Conservation (phyloP, 179 eudicot genomes). For the Silene coronaria region DNA sequence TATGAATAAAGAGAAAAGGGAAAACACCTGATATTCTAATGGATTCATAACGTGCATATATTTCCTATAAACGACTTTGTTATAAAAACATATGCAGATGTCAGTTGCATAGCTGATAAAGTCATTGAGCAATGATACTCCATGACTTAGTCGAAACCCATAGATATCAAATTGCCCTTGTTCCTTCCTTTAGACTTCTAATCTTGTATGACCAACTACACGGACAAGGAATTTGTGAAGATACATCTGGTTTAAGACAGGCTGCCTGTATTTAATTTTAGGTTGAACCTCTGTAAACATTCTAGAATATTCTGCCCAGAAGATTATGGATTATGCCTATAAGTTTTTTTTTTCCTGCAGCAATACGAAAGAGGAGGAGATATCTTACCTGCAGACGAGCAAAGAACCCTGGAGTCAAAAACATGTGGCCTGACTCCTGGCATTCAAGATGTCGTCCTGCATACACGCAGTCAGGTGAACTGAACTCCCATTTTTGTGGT, state of each 20-base stretch:
- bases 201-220: neutral
- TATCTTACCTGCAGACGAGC: conserved; percentile 76
- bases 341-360: neutral
- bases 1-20: neutral
- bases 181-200: too few relatives aligned
- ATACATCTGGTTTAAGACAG: too few relatives aligned
- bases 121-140: too few relatives aligned
- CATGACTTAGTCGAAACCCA: too few relatives aligned
- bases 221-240: neutral
- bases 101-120: too few relatives aligned
- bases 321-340: neutral
- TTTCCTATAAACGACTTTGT: neutral
- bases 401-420: conserved; percentile 76
- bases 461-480: conserved; percentile 49
- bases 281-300: too few relatives aligned
- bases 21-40: neutral
- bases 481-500: conserved; percentile 69
- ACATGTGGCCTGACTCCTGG: conserved; percentile 79
- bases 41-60: neutral
- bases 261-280: too few relatives aligned
- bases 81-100: too few relatives aligned
- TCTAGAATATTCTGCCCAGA: neutral
- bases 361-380: neutral
- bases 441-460: conserved; percentile 84
- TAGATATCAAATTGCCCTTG: too few relatives aligned